phyloP scores from a whole-genome alignment of 169 alveolate genomes.

The Besnoitia besnoiti region DNA sequence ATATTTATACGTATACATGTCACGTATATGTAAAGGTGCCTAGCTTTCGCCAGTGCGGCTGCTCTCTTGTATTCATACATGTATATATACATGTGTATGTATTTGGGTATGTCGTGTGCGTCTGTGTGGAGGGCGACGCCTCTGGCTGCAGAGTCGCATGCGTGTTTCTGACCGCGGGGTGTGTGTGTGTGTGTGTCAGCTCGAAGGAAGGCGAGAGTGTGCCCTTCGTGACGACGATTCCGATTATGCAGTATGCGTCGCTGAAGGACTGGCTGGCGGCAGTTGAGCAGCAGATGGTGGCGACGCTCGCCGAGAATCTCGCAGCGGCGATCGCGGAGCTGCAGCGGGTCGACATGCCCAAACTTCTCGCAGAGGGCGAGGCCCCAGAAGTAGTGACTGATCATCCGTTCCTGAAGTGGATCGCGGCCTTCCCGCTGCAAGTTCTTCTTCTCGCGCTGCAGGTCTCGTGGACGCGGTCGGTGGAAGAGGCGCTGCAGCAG shows the following conservation, averaged over 20 bases:
- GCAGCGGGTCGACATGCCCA: slow-evolving; percentile 54
- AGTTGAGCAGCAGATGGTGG: slow-evolving; percentile 83
- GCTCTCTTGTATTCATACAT: background rate
- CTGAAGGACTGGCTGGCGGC: slow-evolving; percentile 91
- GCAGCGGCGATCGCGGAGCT: slow-evolving; percentile 79
- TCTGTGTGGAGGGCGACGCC: background rate
- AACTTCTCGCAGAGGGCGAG: slow-evolving; percentile 40
- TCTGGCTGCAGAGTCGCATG: no score
- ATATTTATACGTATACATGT: no score
- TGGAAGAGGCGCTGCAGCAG: slow-evolving; percentile 77
- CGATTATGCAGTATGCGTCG: slow-evolving; percentile 84
- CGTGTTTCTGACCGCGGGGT: no score
- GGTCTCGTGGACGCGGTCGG: slow-evolving; percentile 86
- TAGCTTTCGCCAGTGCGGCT: no score
- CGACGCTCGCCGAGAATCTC: slow-evolving; percentile 83
- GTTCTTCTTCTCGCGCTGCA: slow-evolving; percentile 85
- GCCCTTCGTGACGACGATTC: slow-evolving; percentile 78
- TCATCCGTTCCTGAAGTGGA: slow-evolving; percentile 74
- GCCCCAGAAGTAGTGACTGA: background rate
- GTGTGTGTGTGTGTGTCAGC: background rate
- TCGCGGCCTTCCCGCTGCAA: slow-evolving; percentile 85
- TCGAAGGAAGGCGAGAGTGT: slow-evolving; percentile 81
- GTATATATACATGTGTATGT: background rate
- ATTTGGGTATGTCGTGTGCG: background rate
- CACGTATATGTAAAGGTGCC: background rate